Percentiles rank a stretch among this genome's conserved stretches.
Conservation (phyloP, 331 rosid species). For the Prunus yedoensis region DNA sequence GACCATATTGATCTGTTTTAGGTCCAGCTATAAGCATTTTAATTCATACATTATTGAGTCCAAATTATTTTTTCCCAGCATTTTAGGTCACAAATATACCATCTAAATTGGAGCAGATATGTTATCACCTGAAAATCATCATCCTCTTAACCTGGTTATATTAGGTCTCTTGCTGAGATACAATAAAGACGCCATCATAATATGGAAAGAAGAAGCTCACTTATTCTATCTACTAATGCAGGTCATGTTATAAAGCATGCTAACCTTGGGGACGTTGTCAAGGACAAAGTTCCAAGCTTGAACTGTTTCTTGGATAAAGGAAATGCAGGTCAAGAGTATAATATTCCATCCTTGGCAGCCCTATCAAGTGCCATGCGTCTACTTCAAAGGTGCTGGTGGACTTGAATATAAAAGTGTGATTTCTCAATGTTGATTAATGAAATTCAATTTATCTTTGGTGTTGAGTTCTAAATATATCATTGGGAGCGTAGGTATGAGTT, state of each 20-base stretch:
- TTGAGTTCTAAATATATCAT: constrained; percentile 11
- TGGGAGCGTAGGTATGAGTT: constrained; percentile 58
- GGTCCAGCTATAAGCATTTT: neutral
- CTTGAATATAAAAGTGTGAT: constrained; percentile 9
- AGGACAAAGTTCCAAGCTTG: constrained; percentile 66
- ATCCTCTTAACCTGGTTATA: neutral
- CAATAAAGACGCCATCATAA: neutral
- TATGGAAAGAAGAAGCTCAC: neutral
- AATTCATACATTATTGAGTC: neutral
- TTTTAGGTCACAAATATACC: neutral
- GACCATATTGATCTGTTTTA: constrained; percentile 6
- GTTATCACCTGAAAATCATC: neutral
- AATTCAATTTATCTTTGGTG: constrained; percentile 5
- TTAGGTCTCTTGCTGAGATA: constrained; percentile 4
- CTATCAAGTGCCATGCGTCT: constrained; percentile 69
- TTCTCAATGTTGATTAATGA: constrained; percentile 17
- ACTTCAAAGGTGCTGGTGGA: constrained; percentile 54
- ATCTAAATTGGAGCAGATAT: neutral
- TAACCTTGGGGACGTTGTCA: constrained; percentile 64
- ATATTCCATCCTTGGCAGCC: constrained; percentile 77
- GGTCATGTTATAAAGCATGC: constrained; percentile 59
- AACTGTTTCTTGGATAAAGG: constrained; percentile 49
- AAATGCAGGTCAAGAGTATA: constrained; percentile 41
- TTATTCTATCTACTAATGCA: constrained; percentile 28
- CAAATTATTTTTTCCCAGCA: neutral